These are phyloP conservation scores for Suillus plorans DNA, from an alignment of 768 basidiomycete species.

Conservation along the genomic window DNA sequence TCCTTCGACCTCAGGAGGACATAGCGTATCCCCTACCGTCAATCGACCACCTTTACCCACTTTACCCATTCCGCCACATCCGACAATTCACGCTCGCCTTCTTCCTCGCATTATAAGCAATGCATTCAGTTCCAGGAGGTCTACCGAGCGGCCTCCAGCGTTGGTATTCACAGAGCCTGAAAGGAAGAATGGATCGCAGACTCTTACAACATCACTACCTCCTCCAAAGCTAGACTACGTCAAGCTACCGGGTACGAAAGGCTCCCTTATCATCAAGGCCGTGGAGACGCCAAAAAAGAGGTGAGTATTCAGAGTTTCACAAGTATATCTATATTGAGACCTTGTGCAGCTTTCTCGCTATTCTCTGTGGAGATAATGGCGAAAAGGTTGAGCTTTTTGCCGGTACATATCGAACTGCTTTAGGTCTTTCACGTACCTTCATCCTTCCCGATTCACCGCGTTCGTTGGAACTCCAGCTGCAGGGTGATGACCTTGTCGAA, in stretches of 20 bases:
- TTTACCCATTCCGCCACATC: slow-evolving; percentile 27
- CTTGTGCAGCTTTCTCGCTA: slow-evolving; percentile 75
- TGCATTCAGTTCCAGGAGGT: slow-evolving; percentile 58
- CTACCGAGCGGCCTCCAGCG: slow-evolving; percentile 50
- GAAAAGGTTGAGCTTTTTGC: slow-evolving; percentile 95
- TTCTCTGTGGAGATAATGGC: slow-evolving; percentile 88
- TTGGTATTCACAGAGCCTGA: slow-evolving; percentile 43
- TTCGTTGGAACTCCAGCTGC: slow-evolving; percentile 82
- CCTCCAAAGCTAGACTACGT: slow-evolving; percentile 89
- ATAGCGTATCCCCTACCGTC: slow-evolving; percentile 21
- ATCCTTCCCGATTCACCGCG: slow-evolving; percentile 90
- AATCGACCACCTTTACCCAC: slow-evolving; percentile 22
- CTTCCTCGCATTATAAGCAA: slow-evolving; percentile 69
- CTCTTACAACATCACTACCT: slow-evolving; percentile 45
- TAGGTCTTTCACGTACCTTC: slow-evolving; percentile 89
- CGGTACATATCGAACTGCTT: slow-evolving; percentile 85
- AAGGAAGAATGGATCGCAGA: slow-evolving; percentile 30
- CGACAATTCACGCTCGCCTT: slow-evolving; percentile 54
- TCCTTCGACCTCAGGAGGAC: slow-evolving; percentile 36
- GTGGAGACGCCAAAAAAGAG: slow-evolving; percentile 91
- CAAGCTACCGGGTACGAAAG: slow-evolving; percentile 89
- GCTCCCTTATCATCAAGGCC: slow-evolving; percentile 78
- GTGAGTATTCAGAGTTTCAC: slow-evolving; percentile 34
- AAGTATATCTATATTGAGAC: slow-evolving; percentile 10
- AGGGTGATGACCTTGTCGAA: slow-evolving; percentile 91